Conservation (phyloP, 1,284 basidiomycete genomes). For the Vanrija humicola region DNA sequence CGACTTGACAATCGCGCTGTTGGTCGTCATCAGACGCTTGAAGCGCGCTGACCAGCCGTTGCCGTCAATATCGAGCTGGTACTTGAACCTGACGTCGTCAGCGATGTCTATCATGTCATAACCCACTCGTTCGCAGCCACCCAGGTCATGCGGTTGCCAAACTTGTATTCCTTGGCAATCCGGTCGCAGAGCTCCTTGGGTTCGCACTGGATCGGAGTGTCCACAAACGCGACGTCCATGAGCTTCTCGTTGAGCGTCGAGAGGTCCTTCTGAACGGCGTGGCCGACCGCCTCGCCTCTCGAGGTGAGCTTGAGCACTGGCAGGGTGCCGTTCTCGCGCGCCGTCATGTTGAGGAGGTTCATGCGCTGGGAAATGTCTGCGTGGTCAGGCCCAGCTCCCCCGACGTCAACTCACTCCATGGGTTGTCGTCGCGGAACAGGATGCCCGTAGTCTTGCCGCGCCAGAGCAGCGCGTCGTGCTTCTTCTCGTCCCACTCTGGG, state of each 20-base stretch:
- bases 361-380: constrained; percentile 53
- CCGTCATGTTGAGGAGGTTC: constrained; percentile 44
- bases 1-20: constrained; percentile 50
- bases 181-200: too few species aligned
- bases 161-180: constrained; percentile 30
- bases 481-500: constrained; percentile 58
- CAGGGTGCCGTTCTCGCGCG: constrained; percentile 48
- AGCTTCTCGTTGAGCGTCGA: constrained; percentile 54
- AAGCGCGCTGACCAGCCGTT: constrained; percentile 49
- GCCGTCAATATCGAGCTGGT: constrained; percentile 42
- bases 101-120: neutral
- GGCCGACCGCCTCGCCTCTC: constrained; percentile 50
- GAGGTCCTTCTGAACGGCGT: constrained; percentile 23
- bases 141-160: constrained; percentile 51
- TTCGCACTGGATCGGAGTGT: constrained; percentile 52
- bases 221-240: constrained; percentile 38
- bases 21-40: constrained; percentile 46
- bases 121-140: constrained; percentile 17
- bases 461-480: constrained; percentile 60
- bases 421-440: constrained; percentile 48
- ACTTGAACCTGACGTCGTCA: constrained; percentile 2
- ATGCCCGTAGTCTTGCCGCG: constrained; percentile 66
- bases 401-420: constrained; percentile 51
- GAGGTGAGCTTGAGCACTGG: constrained; percentile 37
- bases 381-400: neutral